A percentile compares a stretch with the other conserved stretches of the same genome.
Evolutionary conservation across 495 filamentous ascomycete genomes (phyloP).

Genomic region (Parachaetomium inaequale): DNA sequence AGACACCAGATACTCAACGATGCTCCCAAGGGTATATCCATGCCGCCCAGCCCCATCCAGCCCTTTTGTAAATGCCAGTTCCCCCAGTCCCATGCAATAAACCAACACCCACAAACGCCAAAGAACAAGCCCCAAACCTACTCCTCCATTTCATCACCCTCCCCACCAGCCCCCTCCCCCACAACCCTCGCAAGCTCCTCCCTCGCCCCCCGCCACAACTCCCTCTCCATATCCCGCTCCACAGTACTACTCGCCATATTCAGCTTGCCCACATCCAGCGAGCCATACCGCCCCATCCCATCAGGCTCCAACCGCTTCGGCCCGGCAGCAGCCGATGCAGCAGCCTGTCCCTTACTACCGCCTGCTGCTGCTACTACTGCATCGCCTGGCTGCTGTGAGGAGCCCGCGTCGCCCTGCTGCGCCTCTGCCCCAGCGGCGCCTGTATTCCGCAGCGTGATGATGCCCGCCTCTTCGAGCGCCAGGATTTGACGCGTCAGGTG

Average conservation of each 20-base stretch:
- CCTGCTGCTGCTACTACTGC: slow-evolving; percentile 21
- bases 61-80: not conserved
- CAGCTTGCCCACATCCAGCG: slow-evolving; percentile 76
- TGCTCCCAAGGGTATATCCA: slow-evolving; percentile 6
- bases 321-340: too few relatives aligned
- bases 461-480: slow-evolving; percentile 71
- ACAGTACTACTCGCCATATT: slow-evolving; percentile 77
- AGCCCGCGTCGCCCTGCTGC: not conserved
- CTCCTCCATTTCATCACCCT: slow-evolving; percentile 28
- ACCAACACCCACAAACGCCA: not conserved
- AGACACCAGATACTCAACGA: not conserved
- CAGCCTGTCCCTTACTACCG: not conserved
- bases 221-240: slow-evolving; percentile 71
- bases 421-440: not conserved
- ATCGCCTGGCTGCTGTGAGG: not conserved
- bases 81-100: not conserved
- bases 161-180: not conserved
- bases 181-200: slow-evolving; percentile 27
- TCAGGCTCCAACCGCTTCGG: slow-evolving; percentile 38
- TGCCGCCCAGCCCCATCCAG: not conserved
- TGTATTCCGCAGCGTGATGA: slow-evolving; percentile 51
- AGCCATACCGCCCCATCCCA: slow-evolving; percentile 55
- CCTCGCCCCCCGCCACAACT: slow-evolving; percentile 65
- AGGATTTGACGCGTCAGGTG: slow-evolving; percentile 72
- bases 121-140: not conserved